phyloP scores from a whole-genome alignment of 2,329 filamentous ascomycete species.

The Aureobasidium melanogenum region DNA sequence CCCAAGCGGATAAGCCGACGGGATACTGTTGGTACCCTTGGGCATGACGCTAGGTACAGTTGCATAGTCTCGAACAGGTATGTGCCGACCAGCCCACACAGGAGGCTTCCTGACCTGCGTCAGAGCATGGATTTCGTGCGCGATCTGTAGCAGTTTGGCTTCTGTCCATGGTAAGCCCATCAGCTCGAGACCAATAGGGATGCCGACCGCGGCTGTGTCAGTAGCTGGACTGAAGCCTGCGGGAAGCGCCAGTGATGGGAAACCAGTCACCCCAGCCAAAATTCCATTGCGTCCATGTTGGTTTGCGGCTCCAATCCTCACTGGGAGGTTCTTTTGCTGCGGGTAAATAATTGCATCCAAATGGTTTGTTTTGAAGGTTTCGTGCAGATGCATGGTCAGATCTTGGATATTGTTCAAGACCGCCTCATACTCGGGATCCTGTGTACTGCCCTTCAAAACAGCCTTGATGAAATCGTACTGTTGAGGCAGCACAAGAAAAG shows the following conservation, averaged over 20 bases:
- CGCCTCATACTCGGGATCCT: constrained; percentile 41
- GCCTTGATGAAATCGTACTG: constrained; percentile 49
- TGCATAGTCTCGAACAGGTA: constrained; percentile 32
- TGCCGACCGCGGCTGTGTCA: constrained; percentile 43
- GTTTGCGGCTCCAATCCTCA: constrained; percentile 46
- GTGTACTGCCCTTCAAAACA: constrained; percentile 43
- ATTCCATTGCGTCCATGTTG: constrained; percentile 54
- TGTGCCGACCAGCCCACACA: constrained; percentile 32
- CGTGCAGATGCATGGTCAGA: constrained; percentile 43
- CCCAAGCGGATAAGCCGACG: constrained; percentile 41
- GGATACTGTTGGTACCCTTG: constrained; percentile 31
- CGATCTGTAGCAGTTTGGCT: constrained; percentile 44
- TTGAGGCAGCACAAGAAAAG: constrained; percentile 52
- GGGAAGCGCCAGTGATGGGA: constrained; percentile 46
- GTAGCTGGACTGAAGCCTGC: constrained; percentile 44
- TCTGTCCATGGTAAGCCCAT: constrained; percentile 50
- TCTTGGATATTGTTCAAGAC: constrained; percentile 42
- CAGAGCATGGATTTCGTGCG: constrained; percentile 41
- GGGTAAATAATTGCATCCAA: constrained; percentile 56
- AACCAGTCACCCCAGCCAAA: constrained; percentile 45
- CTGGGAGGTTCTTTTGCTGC: constrained; percentile 55
- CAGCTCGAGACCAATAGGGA: constrained; percentile 59
- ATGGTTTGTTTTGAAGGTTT: constrained; percentile 40
- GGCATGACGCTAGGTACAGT: constrained; percentile 38
- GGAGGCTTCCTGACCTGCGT: constrained; percentile 40